Conservation (phyloP, 345 rosid species). For the Mallotus nudiflorus region DNA sequence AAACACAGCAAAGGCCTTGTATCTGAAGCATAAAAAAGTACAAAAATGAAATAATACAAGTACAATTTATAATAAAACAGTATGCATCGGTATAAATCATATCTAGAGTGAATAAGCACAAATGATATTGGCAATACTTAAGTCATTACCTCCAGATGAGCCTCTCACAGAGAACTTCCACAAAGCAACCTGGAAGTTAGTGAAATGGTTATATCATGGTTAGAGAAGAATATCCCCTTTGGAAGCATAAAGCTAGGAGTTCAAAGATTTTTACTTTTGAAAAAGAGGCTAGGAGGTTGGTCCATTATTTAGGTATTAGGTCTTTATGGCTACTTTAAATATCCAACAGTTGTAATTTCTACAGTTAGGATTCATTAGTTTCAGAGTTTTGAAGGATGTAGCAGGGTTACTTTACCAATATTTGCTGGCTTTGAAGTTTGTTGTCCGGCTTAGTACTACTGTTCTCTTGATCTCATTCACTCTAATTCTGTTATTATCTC, state of each 20-base stretch:
- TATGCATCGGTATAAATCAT: neutral
- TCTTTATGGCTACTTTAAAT: too few species aligned
- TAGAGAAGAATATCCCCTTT: conserved; percentile 2
- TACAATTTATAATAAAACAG: neutral
- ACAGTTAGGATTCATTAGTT: neutral
- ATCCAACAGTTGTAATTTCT: neutral
- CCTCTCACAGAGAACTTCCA: conserved; percentile 72
- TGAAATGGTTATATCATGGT: conserved; percentile 2
- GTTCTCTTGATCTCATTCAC: too few species aligned
- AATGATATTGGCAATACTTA: neutral
- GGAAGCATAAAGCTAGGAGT: neutral
- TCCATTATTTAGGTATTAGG: too few species aligned
- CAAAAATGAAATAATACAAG: conserved; percentile 6
- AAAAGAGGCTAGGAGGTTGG: neutral
- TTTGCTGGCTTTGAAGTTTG: neutral
- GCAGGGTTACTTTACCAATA: too few species aligned
- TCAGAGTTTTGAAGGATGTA: neutral
- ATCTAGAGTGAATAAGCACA: neutral
- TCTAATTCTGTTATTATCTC: neutral
- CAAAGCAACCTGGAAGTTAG: conserved; percentile 70
- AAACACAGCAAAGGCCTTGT: conserved; percentile 82
- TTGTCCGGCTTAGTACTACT: too few species aligned
- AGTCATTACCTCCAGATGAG: conserved; percentile 54
- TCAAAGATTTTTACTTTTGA: neutral
- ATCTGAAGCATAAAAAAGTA: conserved; percentile 50